phyloP scores from a whole-genome alignment of 108 stramenopile genomes.

The Skeletonema costatum region DNA sequence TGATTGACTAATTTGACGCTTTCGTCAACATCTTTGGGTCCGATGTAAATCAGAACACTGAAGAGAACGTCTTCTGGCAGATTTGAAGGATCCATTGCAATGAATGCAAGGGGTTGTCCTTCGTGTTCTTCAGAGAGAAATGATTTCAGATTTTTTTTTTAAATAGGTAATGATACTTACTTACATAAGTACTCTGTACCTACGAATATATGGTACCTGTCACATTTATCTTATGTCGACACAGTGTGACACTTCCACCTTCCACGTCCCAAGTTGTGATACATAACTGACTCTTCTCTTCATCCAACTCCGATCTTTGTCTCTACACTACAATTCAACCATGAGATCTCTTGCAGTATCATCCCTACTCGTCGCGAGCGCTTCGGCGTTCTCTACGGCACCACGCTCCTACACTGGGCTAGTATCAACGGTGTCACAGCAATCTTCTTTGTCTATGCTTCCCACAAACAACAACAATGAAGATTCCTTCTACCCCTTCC shows the following conservation, averaged over 20 bases:
- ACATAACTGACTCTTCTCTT: background rate
- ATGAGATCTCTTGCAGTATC: constrained; percentile 28
- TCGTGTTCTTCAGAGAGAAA: too few relatives aligned
- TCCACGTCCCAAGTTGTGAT: background rate
- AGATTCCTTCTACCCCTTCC: constrained; percentile 19
- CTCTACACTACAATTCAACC: background rate
- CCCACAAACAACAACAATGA: constrained; percentile 10
- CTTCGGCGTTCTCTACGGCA: constrained; percentile 40
- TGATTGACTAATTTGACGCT: constrained; percentile 20
- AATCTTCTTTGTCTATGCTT: constrained; percentile 17
- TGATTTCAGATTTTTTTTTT: too few relatives aligned
- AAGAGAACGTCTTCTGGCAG: constrained; percentile 22
- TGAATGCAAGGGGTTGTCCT: too few relatives aligned
- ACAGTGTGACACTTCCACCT: background rate
- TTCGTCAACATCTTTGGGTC: constrained; percentile 17
- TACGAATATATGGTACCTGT: too few relatives aligned
- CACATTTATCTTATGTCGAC: too few relatives aligned
- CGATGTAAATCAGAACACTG: constrained; percentile 13
- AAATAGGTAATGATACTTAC: too few relatives aligned
- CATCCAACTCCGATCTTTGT: background rate
- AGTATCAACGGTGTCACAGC: constrained; percentile 2
- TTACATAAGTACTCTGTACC: too few relatives aligned
- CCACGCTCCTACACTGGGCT: constrained; percentile 21
- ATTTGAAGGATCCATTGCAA: background rate
- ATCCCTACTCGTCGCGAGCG: constrained; percentile 17